phyloP scores from a whole-genome alignment of 2,329 filamentous ascomycete species.

The Emergomyces africanus region DNA sequence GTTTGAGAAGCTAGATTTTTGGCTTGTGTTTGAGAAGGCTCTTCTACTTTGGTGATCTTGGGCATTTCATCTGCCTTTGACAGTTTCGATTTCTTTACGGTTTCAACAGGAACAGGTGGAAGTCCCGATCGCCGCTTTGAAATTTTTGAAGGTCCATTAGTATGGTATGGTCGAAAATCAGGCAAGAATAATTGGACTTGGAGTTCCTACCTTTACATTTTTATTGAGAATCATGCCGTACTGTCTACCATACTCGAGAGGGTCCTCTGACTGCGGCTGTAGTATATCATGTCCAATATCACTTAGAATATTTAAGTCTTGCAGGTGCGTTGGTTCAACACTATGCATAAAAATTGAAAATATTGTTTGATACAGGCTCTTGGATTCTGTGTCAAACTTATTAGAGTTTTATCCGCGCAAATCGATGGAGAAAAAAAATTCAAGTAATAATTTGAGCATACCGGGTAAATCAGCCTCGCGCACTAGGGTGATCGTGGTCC shows the following conservation, averaged over 20 bases:
- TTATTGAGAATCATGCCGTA: conserved; percentile 68
- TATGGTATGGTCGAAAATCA: not conserved
- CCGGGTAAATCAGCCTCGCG: conserved; percentile 61
- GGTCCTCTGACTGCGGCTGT: conserved; percentile 46
- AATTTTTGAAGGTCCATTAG: not conserved
- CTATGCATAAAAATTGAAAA: conserved; percentile 80
- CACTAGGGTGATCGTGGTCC: conserved; percentile 52
- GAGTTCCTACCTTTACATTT: conserved; percentile 41
- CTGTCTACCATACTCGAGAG: conserved; percentile 43
- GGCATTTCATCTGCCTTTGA: conserved; percentile 18
- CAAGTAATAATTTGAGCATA: conserved; percentile 21
- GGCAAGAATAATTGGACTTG: not conserved
- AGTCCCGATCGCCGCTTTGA: conserved; percentile 36
- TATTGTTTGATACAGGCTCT: conserved; percentile 58
- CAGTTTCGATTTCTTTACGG: conserved; percentile 16
- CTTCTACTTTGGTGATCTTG: conserved; percentile 23
- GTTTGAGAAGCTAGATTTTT: not conserved
- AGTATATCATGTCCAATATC: conserved; percentile 55
- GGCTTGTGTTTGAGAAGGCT: not conserved
- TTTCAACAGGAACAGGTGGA: conserved; percentile 21
- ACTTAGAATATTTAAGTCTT: conserved; percentile 58
- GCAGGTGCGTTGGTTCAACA: conserved; percentile 56
- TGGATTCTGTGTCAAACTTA: conserved; percentile 40
- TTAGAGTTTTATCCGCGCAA: not conserved
- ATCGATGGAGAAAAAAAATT: not conserved